These are phyloP conservation scores for Roridomyces roridus DNA, from an alignment of 768 basidiomycete species.

Conservation along the genomic window DNA sequence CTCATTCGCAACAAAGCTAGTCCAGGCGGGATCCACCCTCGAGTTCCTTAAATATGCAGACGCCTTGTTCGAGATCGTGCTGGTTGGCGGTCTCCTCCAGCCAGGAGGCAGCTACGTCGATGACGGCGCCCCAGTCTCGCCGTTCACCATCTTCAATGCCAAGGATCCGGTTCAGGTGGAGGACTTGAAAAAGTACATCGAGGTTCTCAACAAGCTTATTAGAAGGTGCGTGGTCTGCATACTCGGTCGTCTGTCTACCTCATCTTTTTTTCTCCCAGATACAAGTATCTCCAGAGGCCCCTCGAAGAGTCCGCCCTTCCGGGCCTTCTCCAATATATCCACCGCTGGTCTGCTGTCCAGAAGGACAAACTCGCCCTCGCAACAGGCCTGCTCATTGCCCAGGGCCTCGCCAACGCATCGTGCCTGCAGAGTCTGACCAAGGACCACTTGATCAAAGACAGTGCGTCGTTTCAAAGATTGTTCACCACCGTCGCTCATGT, in stretches of 20 bases:
- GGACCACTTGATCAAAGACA: conserved; percentile 96
- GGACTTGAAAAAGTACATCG: conserved; percentile 92
- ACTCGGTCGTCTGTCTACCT: conserved; percentile 5
- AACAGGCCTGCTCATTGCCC: conserved; percentile 81
- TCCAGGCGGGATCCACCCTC: conserved; percentile 90
- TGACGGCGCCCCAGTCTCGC: conserved; percentile 82
- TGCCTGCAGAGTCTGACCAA: conserved; percentile 86
- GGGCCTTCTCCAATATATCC: conserved; percentile 84
- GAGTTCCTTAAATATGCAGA: conserved; percentile 98
- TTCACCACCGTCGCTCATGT: conserved; percentile 3
- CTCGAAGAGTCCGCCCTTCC: conserved; percentile 88
- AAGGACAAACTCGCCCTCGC: conserved; percentile 86
- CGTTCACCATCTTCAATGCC: conserved; percentile 88
- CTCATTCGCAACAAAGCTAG: conserved; percentile 78
- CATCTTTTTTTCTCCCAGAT: conserved; percentile 54
- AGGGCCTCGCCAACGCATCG: conserved; percentile 79
- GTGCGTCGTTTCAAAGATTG: conserved; percentile 42
- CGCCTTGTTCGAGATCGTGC: conserved; percentile 92
- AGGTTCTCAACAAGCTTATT: conserved; percentile 95
- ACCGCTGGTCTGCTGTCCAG: conserved; percentile 80
- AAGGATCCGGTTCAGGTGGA: conserved; percentile 79
- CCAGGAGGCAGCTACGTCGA: conserved; percentile 94
- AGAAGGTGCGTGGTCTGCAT: conserved; percentile 64
- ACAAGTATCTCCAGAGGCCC: conserved; percentile 98
- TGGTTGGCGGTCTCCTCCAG: conserved; percentile 95